Evolutionary conservation across 1,284 basidiomycete genomes (phyloP).

Genomic region (Wolfiporia cocos): DNA sequence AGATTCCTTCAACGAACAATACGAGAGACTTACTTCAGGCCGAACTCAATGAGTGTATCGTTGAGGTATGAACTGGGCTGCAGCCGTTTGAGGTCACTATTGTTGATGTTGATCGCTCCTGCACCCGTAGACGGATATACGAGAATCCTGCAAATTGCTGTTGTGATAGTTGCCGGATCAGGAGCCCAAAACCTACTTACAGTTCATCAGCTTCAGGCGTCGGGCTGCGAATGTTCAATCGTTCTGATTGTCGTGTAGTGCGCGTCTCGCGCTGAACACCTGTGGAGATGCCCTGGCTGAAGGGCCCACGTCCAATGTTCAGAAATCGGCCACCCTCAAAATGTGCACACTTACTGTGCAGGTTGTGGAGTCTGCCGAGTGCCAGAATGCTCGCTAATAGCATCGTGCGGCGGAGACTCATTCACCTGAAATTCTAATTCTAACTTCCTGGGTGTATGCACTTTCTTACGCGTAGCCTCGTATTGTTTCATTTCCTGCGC

Average conservation of each 20-base stretch:
- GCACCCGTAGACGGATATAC: slow-evolving; percentile 67
- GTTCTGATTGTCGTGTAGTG: slow-evolving; percentile 13
- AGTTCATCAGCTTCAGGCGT: slow-evolving; percentile 54
- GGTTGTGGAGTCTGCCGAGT: neutral
- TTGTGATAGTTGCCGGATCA: slow-evolving; percentile 4
- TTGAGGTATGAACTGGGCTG: slow-evolving; percentile 84
- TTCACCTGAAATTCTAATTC: no score
- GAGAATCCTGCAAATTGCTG: slow-evolving; percentile 48
- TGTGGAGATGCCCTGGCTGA: neutral
- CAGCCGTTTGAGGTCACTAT: slow-evolving; percentile 72
- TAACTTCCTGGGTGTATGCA: no score
- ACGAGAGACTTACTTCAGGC: slow-evolving; percentile 64
- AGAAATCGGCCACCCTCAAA: neutral
- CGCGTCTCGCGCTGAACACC: neutral
- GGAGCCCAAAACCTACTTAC: slow-evolving; percentile 31
- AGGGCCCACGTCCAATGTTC: neutral
- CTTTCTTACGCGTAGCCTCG: neutral
- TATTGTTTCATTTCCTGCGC: neutral
- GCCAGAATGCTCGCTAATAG: neutral
- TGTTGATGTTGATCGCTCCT: slow-evolving; percentile 74
- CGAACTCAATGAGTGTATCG: slow-evolving; percentile 95
- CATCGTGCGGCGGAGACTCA: no score
- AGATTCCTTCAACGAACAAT: neutral
- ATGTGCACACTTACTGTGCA: slow-evolving; percentile 1
- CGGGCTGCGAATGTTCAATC: slow-evolving; percentile 17